phyloP scores from a whole-genome alignment of 208 protist species.

The Leishmania martiniquensis region DNA sequence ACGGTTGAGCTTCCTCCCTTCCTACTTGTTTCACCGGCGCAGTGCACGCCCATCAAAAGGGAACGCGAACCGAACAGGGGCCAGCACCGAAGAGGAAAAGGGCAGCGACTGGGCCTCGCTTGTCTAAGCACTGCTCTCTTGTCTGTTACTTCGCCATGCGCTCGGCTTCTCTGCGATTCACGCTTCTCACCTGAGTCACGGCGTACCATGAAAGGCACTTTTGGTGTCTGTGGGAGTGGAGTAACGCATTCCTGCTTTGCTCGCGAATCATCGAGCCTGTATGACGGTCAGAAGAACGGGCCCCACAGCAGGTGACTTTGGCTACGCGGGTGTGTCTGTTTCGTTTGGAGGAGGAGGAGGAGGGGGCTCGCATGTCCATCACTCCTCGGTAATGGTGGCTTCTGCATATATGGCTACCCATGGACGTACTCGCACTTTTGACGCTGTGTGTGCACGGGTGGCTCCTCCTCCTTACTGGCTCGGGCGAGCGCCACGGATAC shows the following conservation, averaged over 20 bases:
- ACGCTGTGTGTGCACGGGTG: background rate
- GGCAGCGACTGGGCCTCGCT: background rate
- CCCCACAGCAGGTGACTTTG: background rate
- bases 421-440: background rate
- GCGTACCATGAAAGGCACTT: background rate
- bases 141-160: background rate
- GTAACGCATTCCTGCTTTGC: background rate
- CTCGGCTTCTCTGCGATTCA: slow-evolving; percentile 18
- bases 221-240: background rate
- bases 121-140: background rate
- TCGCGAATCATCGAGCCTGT: background rate
- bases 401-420: background rate
- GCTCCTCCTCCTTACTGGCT: background rate
- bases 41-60: background rate
- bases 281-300: background rate
- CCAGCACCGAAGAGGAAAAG: background rate
- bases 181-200: background rate
- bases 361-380: background rate
- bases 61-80: background rate
- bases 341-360: background rate
- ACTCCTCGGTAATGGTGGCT: background rate
- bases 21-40: background rate
- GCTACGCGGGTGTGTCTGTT: background rate
- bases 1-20: background rate
- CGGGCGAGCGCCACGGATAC: background rate